Evolutionary conservation across 345 rosid species (phyloP).

Genomic region (Hibiscus mutabilis): DNA sequence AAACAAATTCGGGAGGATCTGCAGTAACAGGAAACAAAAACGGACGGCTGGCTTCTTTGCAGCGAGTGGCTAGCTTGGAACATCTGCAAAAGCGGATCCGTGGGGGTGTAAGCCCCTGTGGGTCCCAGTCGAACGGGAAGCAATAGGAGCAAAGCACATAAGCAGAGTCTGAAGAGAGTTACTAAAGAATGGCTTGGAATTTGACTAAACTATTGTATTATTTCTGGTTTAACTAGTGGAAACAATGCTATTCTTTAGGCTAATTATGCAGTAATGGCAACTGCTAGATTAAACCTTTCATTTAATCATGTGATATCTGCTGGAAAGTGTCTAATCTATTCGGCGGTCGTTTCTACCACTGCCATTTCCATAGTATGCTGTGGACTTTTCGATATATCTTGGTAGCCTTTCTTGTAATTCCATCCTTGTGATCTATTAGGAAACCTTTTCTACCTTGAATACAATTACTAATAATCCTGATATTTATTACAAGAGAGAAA

Average conservation of each 20-base stretch:
- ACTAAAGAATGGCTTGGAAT: constrained; percentile 3
- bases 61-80: constrained; percentile 85
- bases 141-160: constrained; percentile 11
- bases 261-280: neutral
- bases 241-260: neutral
- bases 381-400: too few relatives aligned
- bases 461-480: neutral
- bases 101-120: constrained; percentile 30
- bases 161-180: neutral
- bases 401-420: too few relatives aligned
- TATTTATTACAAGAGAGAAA: neutral
- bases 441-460: too few relatives aligned
- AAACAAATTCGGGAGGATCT: constrained; percentile 23
- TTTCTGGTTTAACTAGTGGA: neutral
- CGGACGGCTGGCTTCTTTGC: constrained; percentile 60
- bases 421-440: too few relatives aligned
- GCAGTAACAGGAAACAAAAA: constrained; percentile 43
- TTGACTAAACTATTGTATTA: neutral
- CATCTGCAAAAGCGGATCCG: constrained; percentile 80
- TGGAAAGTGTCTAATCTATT: neutral
- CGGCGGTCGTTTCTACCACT: neutral
- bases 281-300: neutral
- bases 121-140: constrained; percentile 18
- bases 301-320: neutral
- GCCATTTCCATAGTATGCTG: neutral